A percentile compares a stretch with the other conserved stretches of the same genome.
phyloP scores from a whole-genome alignment of 768 basidiomycete genomes.

The Tricholoma sp. region DNA sequence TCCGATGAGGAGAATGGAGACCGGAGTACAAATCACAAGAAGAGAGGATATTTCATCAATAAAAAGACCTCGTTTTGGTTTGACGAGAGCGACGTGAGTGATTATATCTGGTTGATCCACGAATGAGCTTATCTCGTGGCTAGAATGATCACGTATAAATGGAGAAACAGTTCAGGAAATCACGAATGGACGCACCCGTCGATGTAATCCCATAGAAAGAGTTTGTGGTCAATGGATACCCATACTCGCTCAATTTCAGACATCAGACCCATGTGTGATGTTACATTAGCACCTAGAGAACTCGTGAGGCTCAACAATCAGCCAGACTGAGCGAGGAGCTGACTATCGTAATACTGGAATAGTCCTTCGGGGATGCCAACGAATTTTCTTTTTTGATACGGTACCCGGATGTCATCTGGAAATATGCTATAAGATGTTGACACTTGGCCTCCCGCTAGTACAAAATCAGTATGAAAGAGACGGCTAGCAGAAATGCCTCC shows the following conservation, averaged over 20 bases:
- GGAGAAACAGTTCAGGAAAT: background rate
- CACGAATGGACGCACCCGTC: constrained; percentile 67
- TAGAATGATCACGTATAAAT: constrained; percentile 20
- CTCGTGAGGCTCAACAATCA: constrained; percentile 5
- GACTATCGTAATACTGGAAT: constrained; percentile 76
- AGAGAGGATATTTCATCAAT: constrained; percentile 88
- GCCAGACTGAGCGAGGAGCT: constrained; percentile 17
- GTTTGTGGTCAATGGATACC: constrained; percentile 91
- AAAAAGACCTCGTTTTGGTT: constrained; percentile 81
- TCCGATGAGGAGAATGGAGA: constrained; percentile 80
- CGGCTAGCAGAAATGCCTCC: constrained; percentile 17
- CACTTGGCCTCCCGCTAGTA: constrained; percentile 54
- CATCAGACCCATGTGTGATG: constrained; percentile 85
- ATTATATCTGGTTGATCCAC: constrained; percentile 90
- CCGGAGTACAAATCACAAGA: constrained; percentile 85
- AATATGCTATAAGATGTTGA: constrained; percentile 78
- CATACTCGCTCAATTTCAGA: constrained; percentile 92
- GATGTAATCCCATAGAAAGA: constrained; percentile 95
- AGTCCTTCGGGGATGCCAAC: constrained; percentile 73
- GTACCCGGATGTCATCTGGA: constrained; percentile 72
- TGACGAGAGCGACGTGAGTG: constrained; percentile 81
- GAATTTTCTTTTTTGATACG: constrained; percentile 74
- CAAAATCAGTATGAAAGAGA: constrained; percentile 1
- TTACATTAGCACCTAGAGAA: constrained; percentile 54
- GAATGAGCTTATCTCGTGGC: constrained; percentile 90